phyloP scores from a whole-genome alignment of 2,329 filamentous ascomycete genomes.

The Orbilia ellipsospora region DNA sequence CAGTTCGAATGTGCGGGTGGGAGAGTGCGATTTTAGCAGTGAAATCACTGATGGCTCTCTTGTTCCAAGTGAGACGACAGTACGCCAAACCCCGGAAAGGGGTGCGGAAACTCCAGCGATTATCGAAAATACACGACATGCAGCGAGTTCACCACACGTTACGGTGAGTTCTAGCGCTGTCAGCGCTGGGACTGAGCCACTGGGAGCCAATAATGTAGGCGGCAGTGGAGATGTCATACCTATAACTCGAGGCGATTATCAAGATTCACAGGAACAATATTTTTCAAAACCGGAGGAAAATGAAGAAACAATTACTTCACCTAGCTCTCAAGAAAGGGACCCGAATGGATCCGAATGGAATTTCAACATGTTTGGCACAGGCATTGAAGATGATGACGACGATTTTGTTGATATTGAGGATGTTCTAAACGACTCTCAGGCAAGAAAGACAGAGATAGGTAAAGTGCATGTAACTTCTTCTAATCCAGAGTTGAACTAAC shows the following conservation, averaged over 20 bases:
- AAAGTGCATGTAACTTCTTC: no score
- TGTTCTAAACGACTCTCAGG: no score
- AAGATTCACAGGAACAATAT: no score
- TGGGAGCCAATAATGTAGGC: background rate
- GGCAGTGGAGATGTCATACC: no score
- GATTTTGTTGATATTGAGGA: constrained; percentile 49
- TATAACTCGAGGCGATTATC: no score
- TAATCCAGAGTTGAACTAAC: no score
- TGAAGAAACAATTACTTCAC: no score
- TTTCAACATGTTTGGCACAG: constrained; percentile 50
- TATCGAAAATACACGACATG: background rate
- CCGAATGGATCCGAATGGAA: constrained; percentile 24
- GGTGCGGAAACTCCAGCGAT: background rate
- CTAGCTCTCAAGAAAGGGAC: background rate
- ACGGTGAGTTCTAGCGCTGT: constrained; percentile 28
- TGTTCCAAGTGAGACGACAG: constrained; percentile 18
- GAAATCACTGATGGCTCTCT: constrained; percentile 27
- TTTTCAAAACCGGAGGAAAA: no score
- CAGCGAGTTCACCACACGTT: constrained; percentile 27
- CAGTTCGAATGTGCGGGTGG: background rate
- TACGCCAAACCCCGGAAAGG: background rate
- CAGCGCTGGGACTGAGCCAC: background rate
- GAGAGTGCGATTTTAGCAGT: constrained; percentile 23
- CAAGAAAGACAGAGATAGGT: no score
- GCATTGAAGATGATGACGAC: constrained; percentile 36